Conservation (phyloP, 176 grass and related monocot species). For the Luzula sylvatica region DNA sequence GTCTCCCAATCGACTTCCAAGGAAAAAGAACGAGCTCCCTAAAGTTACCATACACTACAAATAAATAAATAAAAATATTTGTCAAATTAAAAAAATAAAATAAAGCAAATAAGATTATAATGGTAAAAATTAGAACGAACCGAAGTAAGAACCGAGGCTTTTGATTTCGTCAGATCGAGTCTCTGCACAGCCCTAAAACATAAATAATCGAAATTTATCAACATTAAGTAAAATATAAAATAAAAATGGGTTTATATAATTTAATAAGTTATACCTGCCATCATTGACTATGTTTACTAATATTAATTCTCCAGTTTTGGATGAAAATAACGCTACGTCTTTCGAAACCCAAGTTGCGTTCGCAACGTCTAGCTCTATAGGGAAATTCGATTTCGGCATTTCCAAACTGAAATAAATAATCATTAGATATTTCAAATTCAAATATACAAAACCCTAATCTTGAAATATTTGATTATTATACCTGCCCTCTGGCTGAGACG, state of each 20-base stretch:
- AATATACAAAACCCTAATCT: neutral
- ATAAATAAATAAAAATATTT: constrained; percentile 8
- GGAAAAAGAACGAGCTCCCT: constrained; percentile 86
- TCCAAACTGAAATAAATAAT: constrained; percentile 79
- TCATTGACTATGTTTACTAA: constrained; percentile 74
- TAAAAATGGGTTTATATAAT: neutral
- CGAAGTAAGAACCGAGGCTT: constrained; percentile 80
- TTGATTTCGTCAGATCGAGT: constrained; percentile 92
- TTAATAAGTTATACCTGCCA: constrained; percentile 39
- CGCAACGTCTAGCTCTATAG: constrained; percentile 84
- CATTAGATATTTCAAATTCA: constrained; percentile 1
- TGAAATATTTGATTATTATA: constrained; percentile 14
- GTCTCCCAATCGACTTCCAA: constrained; percentile 86
- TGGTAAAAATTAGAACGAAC: constrained; percentile 36
- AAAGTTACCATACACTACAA: constrained; percentile 63
- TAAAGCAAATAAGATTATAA: constrained; percentile 11
- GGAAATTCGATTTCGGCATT: constrained; percentile 64
- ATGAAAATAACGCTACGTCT: constrained; percentile 76
- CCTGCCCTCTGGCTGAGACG: constrained; percentile 67
- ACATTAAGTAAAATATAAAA: neutral
- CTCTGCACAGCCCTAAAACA: constrained; percentile 75
- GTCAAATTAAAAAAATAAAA: neutral
- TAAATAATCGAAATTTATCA: constrained; percentile 7
- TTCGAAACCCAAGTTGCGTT: constrained; percentile 82
- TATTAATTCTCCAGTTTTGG: constrained; percentile 75